A percentile compares a stretch with the other conserved stretches of the same genome.
Evolutionary conservation across 2,329 filamentous ascomycete genomes (phyloP).

Genomic region (Penicillium janthinellum): DNA sequence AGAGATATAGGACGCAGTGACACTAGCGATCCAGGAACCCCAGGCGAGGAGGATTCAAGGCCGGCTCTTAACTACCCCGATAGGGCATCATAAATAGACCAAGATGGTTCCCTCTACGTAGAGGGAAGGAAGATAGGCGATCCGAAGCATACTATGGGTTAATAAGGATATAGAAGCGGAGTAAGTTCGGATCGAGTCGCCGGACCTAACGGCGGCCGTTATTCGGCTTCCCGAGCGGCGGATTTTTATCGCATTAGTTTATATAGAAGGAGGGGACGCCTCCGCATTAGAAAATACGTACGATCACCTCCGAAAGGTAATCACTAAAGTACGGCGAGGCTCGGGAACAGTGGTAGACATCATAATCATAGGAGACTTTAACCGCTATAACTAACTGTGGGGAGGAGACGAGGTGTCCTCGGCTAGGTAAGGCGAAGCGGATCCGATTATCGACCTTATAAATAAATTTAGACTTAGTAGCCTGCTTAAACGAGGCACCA

Average conservation of each 20-base stretch:
- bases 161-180: conserved; percentile 28
- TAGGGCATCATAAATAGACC: conserved; percentile 22
- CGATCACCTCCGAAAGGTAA: conserved; percentile 21
- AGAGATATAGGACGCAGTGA: conserved; percentile 10
- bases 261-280: conserved; percentile 22
- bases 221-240: conserved; percentile 21
- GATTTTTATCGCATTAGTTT: conserved; percentile 31
- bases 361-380: not conserved
- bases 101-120: conserved; percentile 7
- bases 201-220: conserved; percentile 1
- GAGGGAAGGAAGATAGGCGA: conserved; percentile 25
- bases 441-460: conserved; percentile 41
- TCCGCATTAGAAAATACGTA: conserved; percentile 16
- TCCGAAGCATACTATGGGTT: conserved; percentile 31
- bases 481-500: conserved; percentile 38
- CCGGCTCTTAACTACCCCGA: conserved; percentile 22
- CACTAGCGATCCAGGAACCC: conserved; percentile 22
- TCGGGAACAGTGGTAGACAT: conserved; percentile 5
- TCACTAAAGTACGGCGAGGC: conserved; percentile 21
- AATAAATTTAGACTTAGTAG: conserved; percentile 34
- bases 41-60: conserved; percentile 2
- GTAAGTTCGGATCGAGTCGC: conserved; percentile 25
- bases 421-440: conserved; percentile 38
- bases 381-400: not conserved
- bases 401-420: conserved; percentile 14